Percentiles rank a stretch among this genome's conserved stretches.
These are phyloP conservation scores for Cubamyces sp. DNA, from an alignment of 768 basidiomycete species.

Conservation along the genomic window DNA sequence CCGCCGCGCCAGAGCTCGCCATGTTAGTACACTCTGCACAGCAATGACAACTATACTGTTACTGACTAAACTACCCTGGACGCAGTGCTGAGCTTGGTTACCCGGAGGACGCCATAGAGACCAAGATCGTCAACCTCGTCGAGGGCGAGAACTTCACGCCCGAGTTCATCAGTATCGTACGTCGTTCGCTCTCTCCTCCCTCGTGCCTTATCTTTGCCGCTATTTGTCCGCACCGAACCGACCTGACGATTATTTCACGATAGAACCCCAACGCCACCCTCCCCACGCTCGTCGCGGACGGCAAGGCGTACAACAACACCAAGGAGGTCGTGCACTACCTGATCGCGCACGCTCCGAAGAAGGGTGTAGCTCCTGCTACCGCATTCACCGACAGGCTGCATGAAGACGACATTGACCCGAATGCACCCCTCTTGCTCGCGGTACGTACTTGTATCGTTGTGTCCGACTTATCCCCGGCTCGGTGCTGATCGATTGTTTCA, in stretches of 20 bases:
- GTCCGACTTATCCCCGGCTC: background rate
- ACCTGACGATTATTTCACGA: background rate
- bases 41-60: background rate
- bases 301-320: slow-evolving; percentile 44
- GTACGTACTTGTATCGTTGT: slow-evolving; percentile 33
- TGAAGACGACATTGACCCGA: slow-evolving; percentile 52
- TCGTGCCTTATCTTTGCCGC: background rate
- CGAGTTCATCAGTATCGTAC: slow-evolving; percentile 46
- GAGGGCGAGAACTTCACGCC: slow-evolving; percentile 54
- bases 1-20: slow-evolving; percentile 45
- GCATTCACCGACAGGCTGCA: slow-evolving; percentile 46
- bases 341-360: slow-evolving; percentile 42
- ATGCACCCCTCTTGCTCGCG: slow-evolving; percentile 49
- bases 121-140: slow-evolving; percentile 44
- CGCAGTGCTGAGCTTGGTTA: slow-evolving; percentile 50
- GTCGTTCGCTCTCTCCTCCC: slow-evolving; percentile 6
- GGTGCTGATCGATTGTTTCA: background rate
- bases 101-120: slow-evolving; percentile 39
- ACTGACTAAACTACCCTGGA: background rate
- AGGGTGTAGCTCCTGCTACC: slow-evolving; percentile 38
- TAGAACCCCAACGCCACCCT: slow-evolving; percentile 51
- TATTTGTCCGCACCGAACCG: background rate
- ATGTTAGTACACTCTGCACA: slow-evolving; percentile 37
- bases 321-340: slow-evolving; percentile 47
- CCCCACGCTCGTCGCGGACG: slow-evolving; percentile 45